These are phyloP conservation scores for Rhazya stricta DNA, from an alignment of 257 asterid genomes.

Conservation along the genomic window DNA sequence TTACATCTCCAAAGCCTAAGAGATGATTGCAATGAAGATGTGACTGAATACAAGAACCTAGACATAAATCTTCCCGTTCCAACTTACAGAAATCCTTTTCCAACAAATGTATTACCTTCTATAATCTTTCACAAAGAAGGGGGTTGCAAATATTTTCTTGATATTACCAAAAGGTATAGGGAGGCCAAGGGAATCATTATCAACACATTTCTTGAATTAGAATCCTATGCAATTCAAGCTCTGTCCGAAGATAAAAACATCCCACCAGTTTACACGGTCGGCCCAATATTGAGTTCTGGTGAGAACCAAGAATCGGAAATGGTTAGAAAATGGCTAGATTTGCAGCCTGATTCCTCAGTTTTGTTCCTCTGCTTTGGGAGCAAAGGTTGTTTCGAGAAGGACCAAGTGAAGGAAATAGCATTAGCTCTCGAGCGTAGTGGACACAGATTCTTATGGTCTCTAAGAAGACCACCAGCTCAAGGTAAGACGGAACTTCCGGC, in stretches of 20 bases:
- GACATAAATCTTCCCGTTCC: not conserved
- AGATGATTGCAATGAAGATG: conserved; percentile 12
- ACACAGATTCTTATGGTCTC: not conserved
- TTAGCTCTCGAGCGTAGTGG: conserved; percentile 14
- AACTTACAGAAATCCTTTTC: conserved; percentile 9
- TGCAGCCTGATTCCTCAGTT: conserved; percentile 7
- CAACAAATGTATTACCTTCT: conserved; percentile 1
- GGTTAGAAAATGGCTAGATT: conserved; percentile 30
- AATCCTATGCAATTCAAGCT: conserved; percentile 25
- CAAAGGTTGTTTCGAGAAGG: not conserved
- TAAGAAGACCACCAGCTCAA: conserved; percentile 11
- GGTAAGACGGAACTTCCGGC: not conserved
- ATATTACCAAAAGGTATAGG: conserved; percentile 9
- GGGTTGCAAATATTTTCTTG: conserved; percentile 3
- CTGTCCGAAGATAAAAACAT: not conserved
- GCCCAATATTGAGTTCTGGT: conserved; percentile 29
- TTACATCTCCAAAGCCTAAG: conserved; percentile 14
- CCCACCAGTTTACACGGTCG: conserved; percentile 37
- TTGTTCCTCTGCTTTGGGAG: conserved; percentile 32
- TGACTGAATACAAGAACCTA: conserved; percentile 10
- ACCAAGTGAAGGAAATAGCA: conserved; percentile 27
- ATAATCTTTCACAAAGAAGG: not conserved
- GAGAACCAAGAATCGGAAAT: not conserved
- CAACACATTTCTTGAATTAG: conserved; percentile 47
- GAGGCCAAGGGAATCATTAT: conserved; percentile 32